Conservation (phyloP, 1,284 basidiomycete genomes). For the Agaricales sp. region DNA sequence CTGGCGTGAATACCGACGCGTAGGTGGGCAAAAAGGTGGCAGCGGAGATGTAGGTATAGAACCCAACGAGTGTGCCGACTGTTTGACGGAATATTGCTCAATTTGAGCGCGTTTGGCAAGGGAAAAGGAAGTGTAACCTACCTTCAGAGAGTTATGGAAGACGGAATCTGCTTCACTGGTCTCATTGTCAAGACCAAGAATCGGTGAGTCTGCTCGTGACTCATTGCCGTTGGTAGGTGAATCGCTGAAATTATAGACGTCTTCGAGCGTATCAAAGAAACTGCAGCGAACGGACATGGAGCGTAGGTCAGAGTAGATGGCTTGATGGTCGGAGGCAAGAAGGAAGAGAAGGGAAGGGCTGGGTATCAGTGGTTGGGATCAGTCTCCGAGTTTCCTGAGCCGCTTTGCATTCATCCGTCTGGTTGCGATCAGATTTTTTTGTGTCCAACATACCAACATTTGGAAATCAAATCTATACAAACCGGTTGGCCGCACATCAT, state of each 20-base stretch:
- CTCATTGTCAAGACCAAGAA: background rate
- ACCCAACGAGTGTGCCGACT: background rate
- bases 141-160: background rate
- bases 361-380: background rate
- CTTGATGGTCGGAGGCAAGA: background rate
- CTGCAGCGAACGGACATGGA: conserved; percentile 1
- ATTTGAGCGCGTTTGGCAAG: background rate
- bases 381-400: background rate
- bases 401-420: too few relatives aligned
- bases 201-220: background rate
- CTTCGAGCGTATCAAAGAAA: background rate
- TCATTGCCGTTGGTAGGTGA: background rate
- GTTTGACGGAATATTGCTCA: background rate
- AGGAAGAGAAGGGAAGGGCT: background rate
- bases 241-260: background rate
- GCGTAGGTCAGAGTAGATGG: background rate
- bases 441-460: background rate
- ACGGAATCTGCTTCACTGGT: background rate
- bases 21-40: background rate
- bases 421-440: background rate
- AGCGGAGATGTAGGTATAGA: background rate
- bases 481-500: background rate
- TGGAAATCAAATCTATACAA: background rate
- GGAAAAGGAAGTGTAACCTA: background rate
- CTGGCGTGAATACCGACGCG: background rate